Evolutionary conservation across 805 yeast genomes (phyloP), one percentile per base, ranked within the genome.

Genomic region (Schizosaccharomyces cryophilus): DNA sequence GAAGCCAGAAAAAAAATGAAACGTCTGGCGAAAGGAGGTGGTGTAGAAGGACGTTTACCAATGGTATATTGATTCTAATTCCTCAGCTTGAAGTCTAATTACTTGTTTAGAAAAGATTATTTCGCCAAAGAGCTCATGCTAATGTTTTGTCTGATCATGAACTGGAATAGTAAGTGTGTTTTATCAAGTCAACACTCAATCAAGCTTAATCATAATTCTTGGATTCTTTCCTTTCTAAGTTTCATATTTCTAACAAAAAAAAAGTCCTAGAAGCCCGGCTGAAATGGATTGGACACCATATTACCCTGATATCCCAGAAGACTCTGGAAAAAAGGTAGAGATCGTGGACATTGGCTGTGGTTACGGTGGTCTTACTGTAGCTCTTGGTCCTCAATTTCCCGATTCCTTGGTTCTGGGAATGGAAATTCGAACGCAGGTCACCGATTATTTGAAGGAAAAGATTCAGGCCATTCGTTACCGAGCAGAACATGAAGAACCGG

Each of bases 261-360:
- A n/a, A 42, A 68, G 70, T 67, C 97, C 98, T 24, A 70, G 72
- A 54, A 76, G 80, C 24, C 98, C 98, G 4, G 79, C 76, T 47
- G 78, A 75, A 30, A 90, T 93, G 97, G 82, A 88, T 69, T 93
- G 98, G 98, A 69, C 77, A 0, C 74, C 76, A 21, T 81, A 69
- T 66, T 71, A 70, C 61, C 58, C 62, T 4, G 61, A 59, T 30
- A 19, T 35, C n/a, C 19, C 19, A n/a, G 63, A 54, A 11, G 31
- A 77, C 78, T 66, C 19, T 64, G 73, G 60, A 72, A 80, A 76
- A 59, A 67, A 76, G 30, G 95, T 88, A 24, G 88, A 86, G 62
- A 84, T 93, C 61, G 97, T 97, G 4, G 98, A 93, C 70, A 80
- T 93, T 63, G 98, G 98, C 7, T 93, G 98, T 73, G 98, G 98